phyloP scores from a whole-genome alignment of 768 basidiomycete genomes.

The Termitomyces eurrhizus region DNA sequence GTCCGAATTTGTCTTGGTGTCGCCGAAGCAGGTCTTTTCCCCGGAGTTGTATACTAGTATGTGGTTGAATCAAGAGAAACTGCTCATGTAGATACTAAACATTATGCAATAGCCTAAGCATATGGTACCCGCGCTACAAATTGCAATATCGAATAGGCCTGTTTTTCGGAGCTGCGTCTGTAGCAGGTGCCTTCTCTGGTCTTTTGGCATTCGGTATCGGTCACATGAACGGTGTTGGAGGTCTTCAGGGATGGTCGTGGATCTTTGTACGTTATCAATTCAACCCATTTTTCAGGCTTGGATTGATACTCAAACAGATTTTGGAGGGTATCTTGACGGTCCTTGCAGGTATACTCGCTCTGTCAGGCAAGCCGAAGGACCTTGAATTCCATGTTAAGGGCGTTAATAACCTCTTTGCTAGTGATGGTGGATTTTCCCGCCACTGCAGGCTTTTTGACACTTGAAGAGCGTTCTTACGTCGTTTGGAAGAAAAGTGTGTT shows the following conservation, averaged over 20 bases:
- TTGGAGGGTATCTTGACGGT: slow-evolving; percentile 64
- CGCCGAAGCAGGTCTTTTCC: slow-evolving; percentile 69
- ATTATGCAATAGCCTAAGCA: slow-evolving; percentile 40
- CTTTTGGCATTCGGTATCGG: slow-evolving; percentile 53
- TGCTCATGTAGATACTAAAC: background rate
- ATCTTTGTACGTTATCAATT: slow-evolving; percentile 46
- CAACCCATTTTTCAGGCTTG: background rate
- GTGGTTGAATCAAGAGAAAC: slow-evolving; percentile 9
- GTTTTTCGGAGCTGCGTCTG: slow-evolving; percentile 63
- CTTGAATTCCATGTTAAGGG: background rate
- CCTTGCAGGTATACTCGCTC: slow-evolving; percentile 47
- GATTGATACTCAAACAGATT: slow-evolving; percentile 32
- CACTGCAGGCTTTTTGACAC: slow-evolving; percentile 57
- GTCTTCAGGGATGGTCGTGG: slow-evolving; percentile 61
- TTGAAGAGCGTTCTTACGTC: slow-evolving; percentile 53
- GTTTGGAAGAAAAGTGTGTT: slow-evolving; percentile 51
- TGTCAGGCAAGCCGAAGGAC: slow-evolving; percentile 34
- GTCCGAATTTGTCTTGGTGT: slow-evolving; percentile 57
- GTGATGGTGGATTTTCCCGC: slow-evolving; percentile 60
- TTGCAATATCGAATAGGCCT: slow-evolving; percentile 57
- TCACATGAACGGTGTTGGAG: slow-evolving; percentile 44
- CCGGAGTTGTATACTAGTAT: slow-evolving; percentile 72
- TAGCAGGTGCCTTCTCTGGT: slow-evolving; percentile 63
- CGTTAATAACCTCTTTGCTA: slow-evolving; percentile 17
- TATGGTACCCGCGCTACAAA: slow-evolving; percentile 67